Evolutionary conservation across 306 rosid genomes (phyloP), one percentile per base, ranked within the genome.

Genomic region (Fagus crenata): DNA sequence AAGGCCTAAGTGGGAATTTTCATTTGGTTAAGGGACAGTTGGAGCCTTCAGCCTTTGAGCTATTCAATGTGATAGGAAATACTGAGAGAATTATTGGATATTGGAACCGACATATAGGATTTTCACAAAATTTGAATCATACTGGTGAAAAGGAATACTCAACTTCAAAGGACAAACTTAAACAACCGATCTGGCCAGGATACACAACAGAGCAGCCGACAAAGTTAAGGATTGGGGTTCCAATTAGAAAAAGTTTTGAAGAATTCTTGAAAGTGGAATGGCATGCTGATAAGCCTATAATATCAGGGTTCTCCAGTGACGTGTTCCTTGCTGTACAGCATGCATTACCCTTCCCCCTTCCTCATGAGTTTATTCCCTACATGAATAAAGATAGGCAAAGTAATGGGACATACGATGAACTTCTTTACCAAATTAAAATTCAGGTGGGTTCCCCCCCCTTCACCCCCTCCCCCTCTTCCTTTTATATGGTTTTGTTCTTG

Each of bases 141-240:
- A 33, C 4, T 12, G 5, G 4, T 2, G 39, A 46, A 68, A 18
- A 15, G 13, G 32, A 17, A 6, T 28, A 77, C 13, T 60, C 64
- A 3, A 58, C 4, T 1, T 39, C 31, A 1, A 68, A 37, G 3
- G 49, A 18, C 28, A 77, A 39, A 51, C 76, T 86, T n/a, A 74
- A 71, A 49, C 60, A 31, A 60, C 79, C 76, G 7, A 61, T 77
- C 3, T 87, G 90, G 89, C 90, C 90, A 0, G 87, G 90, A 6
- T 69, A 75, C 14, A 68, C 81, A 15, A 80, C 12, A 17, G 49
- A 31, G 0, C 53, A 58, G 28, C 84, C 83, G 2, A 56, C 83
- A 39, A 84, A 69, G 71, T 28, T 85, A 53, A 82, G 56, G 67
- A 80, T 87, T 8, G 86, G 82, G 7, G 85, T 87, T 5, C 89